Evolutionary conservation across 208 protist genomes (phyloP).

Genomic region (Herpetomonas tarakana): DNA sequence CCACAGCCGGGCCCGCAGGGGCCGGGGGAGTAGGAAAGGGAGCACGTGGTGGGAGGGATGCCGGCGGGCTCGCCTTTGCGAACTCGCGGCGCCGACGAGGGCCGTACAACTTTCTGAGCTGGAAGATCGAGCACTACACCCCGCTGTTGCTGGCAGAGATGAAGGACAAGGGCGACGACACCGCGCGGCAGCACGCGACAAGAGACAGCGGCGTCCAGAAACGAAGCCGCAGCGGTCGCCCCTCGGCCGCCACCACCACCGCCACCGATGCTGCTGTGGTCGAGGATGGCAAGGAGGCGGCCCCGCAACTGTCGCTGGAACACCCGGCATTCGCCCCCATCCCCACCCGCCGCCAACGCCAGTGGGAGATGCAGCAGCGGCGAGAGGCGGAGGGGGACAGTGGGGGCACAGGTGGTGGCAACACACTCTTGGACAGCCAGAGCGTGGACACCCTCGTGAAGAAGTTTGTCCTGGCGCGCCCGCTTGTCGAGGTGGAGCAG

Average conservation of each 20-base stretch:
- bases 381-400: not conserved
- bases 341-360: not conserved
- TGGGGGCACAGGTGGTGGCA: not conserved
- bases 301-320: not conserved
- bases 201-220: not conserved
- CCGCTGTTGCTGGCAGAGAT: constrained; percentile 26
- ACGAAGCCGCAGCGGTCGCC: too few relatives aligned
- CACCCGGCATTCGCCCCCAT: not conserved
- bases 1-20: not conserved
- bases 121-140: constrained; percentile 66
- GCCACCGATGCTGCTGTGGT: not conserved
- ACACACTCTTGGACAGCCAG: constrained; percentile 25
- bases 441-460: constrained; percentile 54
- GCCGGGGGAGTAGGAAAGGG: not conserved
- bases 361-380: not conserved
- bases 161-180: not conserved
- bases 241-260: not conserved
- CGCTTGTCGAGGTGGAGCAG: constrained; percentile 53
- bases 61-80: not conserved
- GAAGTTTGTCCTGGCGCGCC: constrained; percentile 31
- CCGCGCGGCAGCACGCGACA: not conserved
- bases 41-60: constrained; percentile 3
- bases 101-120: constrained; percentile 68
- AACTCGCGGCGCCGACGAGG: constrained; percentile 32
- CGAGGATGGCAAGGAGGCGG: not conserved